Base-by-base conservation (phyloP, 2,329 filamentous ascomycete genomes). In the Acephala macrosclerotiorum region DNA sequence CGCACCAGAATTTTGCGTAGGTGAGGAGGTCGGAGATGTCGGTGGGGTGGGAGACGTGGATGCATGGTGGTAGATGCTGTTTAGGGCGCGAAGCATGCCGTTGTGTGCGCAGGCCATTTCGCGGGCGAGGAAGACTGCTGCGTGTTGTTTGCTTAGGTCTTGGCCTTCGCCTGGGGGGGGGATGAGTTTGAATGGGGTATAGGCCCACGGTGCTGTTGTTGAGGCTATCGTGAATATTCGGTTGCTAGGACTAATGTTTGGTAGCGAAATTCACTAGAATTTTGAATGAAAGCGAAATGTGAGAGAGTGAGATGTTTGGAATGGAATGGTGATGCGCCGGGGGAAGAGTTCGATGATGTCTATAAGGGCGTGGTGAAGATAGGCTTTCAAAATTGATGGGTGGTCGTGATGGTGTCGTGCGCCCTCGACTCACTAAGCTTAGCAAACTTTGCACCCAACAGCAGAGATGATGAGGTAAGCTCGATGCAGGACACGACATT, bases 41-140 rank as follows among this genome's bases (percentile, higher is more conserved):
- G 33, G 73, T 68, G 20, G 72, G 67, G 64, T 80, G 79, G 47
- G 81, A 78, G 22, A 76, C 71, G 16, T 74, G 67, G 7, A 74
- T 72, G 18, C 73, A 74, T 80, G 78, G 3, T 77, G 69, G 65
- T 74, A 78, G 29, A 79, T 74, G 12, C 75, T 72, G 69, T 79
- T 80, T 9, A 79, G 71, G 16, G 74, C 74, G 35, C 78, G 77
- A 14, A 80, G 65, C 71, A 79, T 75, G 12, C 74, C 74, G 64
- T 79, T 79, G 72, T 79, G 77, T 8, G 73, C 71, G 55, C 73
- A 68, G 1, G 74, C 68, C 63, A 79, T 73, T 59, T 79, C 76
- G 42, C 75, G 72, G 33, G 77, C 76, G 40, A 79, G 53, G 29
- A 56, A 64, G n/a, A 60, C 22, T 20, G 64, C 20, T 18, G 33